phyloP scores from a whole-genome alignment of 2,329 filamentous ascomycete genomes.

The Nakataea oryzae region DNA sequence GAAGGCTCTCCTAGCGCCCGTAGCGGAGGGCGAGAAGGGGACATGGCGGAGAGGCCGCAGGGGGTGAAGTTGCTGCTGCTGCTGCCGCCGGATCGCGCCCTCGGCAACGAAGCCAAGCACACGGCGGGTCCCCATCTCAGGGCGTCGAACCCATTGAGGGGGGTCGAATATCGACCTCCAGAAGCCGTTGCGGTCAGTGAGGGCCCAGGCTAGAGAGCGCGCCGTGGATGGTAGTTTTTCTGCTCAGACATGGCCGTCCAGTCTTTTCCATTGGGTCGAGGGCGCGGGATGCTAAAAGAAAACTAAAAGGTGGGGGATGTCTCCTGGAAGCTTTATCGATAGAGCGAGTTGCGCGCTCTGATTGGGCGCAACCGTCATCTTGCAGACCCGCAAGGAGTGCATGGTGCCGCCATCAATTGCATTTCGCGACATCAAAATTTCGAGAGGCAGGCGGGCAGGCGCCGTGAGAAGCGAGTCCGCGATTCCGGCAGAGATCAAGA shows the following conservation, averaged over 20 bases:
- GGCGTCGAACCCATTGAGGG: not conserved
- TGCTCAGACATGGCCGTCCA: not conserved
- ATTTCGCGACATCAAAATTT: not conserved
- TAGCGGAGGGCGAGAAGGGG: not conserved
- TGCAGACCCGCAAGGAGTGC: not conserved
- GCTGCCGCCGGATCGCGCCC: conserved; percentile 8
- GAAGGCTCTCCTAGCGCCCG: not conserved
- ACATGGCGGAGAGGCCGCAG: not conserved
- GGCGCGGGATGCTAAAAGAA: no score
- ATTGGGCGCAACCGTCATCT: not conserved
- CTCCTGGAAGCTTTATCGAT: not conserved
- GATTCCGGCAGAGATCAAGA: not conserved
- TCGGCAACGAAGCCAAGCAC: conserved; percentile 17
- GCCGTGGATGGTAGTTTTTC: no score
- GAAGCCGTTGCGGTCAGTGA: not conserved
- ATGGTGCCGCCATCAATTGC: not conserved
- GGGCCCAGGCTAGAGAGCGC: not conserved
- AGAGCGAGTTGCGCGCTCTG: not conserved
- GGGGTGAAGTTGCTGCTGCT: conserved; percentile 3
- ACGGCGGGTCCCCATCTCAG: conserved; percentile 20
- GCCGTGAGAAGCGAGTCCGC: no score
- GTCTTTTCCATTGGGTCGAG: not conserved
- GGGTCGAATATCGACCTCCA: not conserved
- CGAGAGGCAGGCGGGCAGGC: not conserved
- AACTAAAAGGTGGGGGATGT: not conserved